phyloP scores from a whole-genome alignment of 2,329 filamentous ascomycete genomes.

The Cercospora sp. region DNA sequence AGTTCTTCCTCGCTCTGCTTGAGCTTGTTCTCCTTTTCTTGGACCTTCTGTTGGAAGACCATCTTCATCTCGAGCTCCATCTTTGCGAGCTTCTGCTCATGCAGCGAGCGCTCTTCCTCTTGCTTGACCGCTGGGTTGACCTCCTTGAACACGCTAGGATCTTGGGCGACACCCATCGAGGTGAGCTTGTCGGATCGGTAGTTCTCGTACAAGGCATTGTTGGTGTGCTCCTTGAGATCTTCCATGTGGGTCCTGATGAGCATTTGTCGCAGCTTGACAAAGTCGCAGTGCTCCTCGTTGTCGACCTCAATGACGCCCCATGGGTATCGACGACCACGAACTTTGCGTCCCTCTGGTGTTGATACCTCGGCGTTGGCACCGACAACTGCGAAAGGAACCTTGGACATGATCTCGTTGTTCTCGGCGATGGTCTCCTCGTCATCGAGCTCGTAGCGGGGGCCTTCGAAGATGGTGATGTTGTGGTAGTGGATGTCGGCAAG shows the following conservation, averaged over 20 bases:
- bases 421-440: constrained; percentile 99
- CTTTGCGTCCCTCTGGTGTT: constrained; percentile 88
- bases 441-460: constrained; percentile 95
- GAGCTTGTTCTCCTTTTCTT: constrained; percentile 99
- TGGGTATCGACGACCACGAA: constrained; percentile 92
- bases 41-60: constrained; percentile 99
- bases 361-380: constrained; percentile 94
- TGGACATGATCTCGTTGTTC: constrained; percentile 99
- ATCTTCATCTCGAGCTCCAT: constrained; percentile 99
- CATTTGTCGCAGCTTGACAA: constrained; percentile 99
- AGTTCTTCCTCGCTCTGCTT: constrained; percentile 99
- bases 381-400: constrained; percentile 97
- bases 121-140: constrained; percentile 99
- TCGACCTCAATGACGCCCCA: constrained; percentile 99
- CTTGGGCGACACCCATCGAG: constrained; percentile 96
- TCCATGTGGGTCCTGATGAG: constrained; percentile 99
- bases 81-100: constrained; percentile 99
- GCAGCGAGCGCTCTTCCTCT: constrained; percentile 94
- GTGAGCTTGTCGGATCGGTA: constrained; percentile 99
- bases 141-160: constrained; percentile 99
- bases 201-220: constrained; percentile 98
- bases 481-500: constrained; percentile 95
- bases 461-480: constrained; percentile 98
- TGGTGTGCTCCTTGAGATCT: constrained; percentile 99
- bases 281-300: constrained; percentile 99